These are phyloP conservation scores for Suhomyces taliae DNA, from an alignment of 1,139 yeast species.

Conservation along the genomic window DNA sequence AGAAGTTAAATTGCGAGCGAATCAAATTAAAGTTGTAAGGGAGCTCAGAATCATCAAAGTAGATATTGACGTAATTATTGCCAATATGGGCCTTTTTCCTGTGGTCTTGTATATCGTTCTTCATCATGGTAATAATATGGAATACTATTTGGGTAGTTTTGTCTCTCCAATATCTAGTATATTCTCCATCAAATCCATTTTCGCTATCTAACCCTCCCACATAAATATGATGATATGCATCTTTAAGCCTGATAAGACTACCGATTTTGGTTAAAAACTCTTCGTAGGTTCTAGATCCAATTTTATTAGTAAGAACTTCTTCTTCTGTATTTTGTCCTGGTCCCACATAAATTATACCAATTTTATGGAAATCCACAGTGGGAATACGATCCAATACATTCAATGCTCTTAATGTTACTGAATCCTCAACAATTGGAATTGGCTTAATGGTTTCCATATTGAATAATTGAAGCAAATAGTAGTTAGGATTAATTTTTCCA, in stretches of 20 bases:
- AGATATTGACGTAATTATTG: constrained; percentile 77
- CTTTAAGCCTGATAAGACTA: constrained; percentile 52
- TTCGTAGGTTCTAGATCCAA: constrained; percentile 66
- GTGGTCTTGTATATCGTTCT: constrained; percentile 34
- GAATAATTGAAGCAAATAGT: constrained; percentile 34
- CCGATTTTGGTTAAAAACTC: constrained; percentile 63
- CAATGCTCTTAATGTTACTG: constrained; percentile 57
- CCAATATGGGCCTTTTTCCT: constrained; percentile 84
- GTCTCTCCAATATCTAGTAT: constrained; percentile 72
- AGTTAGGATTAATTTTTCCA: constrained; percentile 23
- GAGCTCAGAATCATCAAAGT: constrained; percentile 68
- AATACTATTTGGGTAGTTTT: constrained; percentile 70
- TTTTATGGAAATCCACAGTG: constrained; percentile 73
- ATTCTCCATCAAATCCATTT: constrained; percentile 71
- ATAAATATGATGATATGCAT: constrained; percentile 52
- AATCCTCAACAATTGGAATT: constrained; percentile 45
- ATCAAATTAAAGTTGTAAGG: constrained; percentile 72
- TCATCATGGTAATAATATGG: constrained; percentile 81
- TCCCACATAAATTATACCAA: constrained; percentile 75
- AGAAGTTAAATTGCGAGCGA: constrained; percentile 77
- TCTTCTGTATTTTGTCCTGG: constrained; percentile 62
- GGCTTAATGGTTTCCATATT: constrained; percentile 31
- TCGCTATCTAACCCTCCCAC: constrained; percentile 81
- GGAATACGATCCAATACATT: constrained; percentile 73
- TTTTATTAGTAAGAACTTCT: constrained; percentile 63